Conservation (phyloP, 164 flowering plant genomes). For the Dillenia turbinata region DNA sequence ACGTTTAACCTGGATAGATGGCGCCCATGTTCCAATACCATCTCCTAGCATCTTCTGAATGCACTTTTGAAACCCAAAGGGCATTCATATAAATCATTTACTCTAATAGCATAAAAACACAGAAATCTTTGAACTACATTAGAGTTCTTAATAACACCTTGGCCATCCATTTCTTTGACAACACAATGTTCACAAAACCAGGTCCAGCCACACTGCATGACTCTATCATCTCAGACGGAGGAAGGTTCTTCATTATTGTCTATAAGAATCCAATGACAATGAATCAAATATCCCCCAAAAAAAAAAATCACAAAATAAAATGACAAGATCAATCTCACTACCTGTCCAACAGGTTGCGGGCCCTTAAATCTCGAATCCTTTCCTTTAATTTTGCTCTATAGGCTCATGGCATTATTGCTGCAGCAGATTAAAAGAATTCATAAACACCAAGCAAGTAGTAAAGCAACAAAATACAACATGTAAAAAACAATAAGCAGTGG, state of each 20-base stretch:
- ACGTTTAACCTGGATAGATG: conserved; percentile 49
- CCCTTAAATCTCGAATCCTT: conserved; percentile 45
- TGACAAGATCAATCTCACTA: conserved; percentile 14
- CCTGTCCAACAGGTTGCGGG: conserved; percentile 83
- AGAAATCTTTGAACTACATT: too few species aligned
- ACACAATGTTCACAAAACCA: conserved; percentile 79
- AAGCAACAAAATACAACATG: background rate
- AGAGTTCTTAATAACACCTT: conserved; percentile 38
- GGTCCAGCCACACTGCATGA: conserved; percentile 80
- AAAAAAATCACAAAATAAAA: background rate
- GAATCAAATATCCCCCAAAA: background rate
- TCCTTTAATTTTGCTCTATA: conserved; percentile 71
- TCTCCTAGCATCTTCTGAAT: conserved; percentile 74
- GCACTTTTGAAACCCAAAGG: conserved; percentile 35
- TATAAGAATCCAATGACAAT: conserved; percentile 17
- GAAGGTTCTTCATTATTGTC: conserved; percentile 77
- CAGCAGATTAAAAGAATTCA: conserved; percentile 6
- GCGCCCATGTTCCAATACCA: conserved; percentile 90
- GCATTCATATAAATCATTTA: too few species aligned
- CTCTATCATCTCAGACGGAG: conserved; percentile 75
- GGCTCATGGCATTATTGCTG: conserved; percentile 93
- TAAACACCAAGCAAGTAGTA: background rate
- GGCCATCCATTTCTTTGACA: conserved; percentile 82
- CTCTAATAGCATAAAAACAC: too few species aligned
- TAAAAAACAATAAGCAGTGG: background rate